Evolutionary conservation across 208 protist species (phyloP).

Genomic region (Wallacemonas sp.): DNA sequence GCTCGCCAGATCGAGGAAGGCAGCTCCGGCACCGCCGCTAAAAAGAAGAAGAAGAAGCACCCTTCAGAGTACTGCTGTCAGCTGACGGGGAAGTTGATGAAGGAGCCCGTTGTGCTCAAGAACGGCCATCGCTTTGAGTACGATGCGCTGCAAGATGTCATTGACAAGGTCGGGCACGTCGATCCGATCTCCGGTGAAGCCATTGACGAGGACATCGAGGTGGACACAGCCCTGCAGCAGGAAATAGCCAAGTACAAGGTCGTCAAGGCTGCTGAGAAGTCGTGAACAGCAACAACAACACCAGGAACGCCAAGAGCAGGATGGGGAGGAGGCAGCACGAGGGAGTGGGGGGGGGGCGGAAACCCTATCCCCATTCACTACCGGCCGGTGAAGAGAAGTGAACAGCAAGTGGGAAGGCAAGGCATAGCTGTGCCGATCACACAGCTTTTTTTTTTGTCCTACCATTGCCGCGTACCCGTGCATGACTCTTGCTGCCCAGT

Average conservation of each 20-base stretch:
- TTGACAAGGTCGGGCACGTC: constrained; percentile 82
- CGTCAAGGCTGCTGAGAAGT: constrained; percentile 36
- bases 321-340: neutral
- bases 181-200: constrained; percentile 77
- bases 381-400: no score
- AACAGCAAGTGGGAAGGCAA: no score
- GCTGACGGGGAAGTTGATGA: constrained; percentile 87
- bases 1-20: neutral
- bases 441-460: no score
- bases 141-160: constrained; percentile 70
- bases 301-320: neutral
- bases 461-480: no score
- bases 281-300: neutral
- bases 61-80: constrained; percentile 74
- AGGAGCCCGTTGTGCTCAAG: constrained; percentile 76
- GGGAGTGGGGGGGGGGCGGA: no score
- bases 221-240: constrained; percentile 74
- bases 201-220: constrained; percentile 62
- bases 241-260: constrained; percentile 82
- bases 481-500: no score
- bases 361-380: no score
- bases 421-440: no score
- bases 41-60: constrained; percentile 58
- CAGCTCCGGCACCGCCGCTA: neutral
- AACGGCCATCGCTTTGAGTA: constrained; percentile 82